Base-by-base conservation (phyloP, 2,329 filamentous ascomycete genomes). In the Balansia obtecta region DNA sequence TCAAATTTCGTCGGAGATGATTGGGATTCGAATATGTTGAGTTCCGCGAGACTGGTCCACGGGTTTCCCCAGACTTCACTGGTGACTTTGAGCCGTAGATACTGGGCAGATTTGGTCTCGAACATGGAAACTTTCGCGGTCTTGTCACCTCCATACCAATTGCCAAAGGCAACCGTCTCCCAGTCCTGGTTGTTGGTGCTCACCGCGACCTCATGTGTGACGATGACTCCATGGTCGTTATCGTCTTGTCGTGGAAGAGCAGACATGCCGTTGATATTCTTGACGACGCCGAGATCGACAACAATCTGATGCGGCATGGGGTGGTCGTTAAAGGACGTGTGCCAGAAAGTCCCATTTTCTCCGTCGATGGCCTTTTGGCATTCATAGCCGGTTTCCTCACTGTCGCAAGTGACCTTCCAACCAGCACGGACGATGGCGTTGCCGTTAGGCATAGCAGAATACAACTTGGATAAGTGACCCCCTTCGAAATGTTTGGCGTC, bases 51-150 rank as follows among this genome's bases (percentile, higher is more conserved):
- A 54, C 62, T 65, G 7, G 63, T 61, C 61, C 60, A 65, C 11
- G 52, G 53, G 32, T 60, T 56, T 22, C 59, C 58, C n/a, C 58
- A 52, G 10, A 59, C 59, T 50, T 67, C 65, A 13, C 57, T 61
- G 13, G 57, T 49, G 12, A 61, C 63, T 4, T 52, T 54, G 32
- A 68, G 48, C 4, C 52, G 59, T 12, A 66, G 55, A 45, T 63
- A 67, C 20, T 61, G 60, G 27, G 57, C 58, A 9, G 54, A 56
- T 32, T 53, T 51, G 11, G 62, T 59, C 8, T 63, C 60, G 52
- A 67, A 67, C 53, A 63, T 65, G 37, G 63, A 63, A 7, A 58
- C 60, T 54, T 65, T 67, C 37, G 52, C 52, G 2, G 56, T 58
- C 2, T 42, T 54, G 47, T 67, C 63, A 13, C 58, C 56, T 18